These are phyloP conservation scores for Mycena leptocephala DNA, from an alignment of 768 basidiomycete species.

Conservation along the genomic window DNA sequence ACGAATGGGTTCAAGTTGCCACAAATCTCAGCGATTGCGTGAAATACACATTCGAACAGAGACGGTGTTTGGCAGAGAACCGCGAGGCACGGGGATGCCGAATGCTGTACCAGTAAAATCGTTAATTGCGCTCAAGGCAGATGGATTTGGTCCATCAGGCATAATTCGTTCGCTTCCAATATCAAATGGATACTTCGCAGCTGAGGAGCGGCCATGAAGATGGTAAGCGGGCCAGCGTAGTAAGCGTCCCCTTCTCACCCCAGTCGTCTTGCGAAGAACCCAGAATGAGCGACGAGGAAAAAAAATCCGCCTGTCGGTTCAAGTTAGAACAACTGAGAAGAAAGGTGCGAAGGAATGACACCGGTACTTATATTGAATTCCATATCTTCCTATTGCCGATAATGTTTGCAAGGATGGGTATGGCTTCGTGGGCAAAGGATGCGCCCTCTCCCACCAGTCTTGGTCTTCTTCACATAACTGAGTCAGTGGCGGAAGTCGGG, in stretches of 20 bases:
- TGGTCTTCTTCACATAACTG: not conserved
- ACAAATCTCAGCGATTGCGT: not conserved
- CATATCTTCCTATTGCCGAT: not conserved
- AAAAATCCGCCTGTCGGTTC: too few species aligned
- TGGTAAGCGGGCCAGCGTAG: too few species aligned
- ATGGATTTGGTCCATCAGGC: too few species aligned
- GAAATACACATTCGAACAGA: not conserved
- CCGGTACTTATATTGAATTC: not conserved
- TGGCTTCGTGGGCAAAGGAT: not conserved
- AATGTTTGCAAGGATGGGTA: not conserved
- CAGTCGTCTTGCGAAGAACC: too few species aligned
- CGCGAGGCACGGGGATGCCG: not conserved
- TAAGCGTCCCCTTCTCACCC: too few species aligned
- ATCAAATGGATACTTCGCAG: too few species aligned
- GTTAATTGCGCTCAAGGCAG: too few species aligned
- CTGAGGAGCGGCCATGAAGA: too few species aligned
- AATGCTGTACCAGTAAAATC: too few species aligned
- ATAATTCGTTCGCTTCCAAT: too few species aligned
- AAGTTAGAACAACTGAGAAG: not conserved
- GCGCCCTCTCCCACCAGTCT: not conserved
- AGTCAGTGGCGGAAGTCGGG: not conserved
- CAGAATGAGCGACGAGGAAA: too few species aligned
- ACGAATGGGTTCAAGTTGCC: not conserved
- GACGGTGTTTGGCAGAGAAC: not conserved
- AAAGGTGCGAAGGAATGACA: not conserved